Conservation (phyloP, 2,329 filamentous ascomycete genomes). For the Pseudogymnoascus sp. region DNA sequence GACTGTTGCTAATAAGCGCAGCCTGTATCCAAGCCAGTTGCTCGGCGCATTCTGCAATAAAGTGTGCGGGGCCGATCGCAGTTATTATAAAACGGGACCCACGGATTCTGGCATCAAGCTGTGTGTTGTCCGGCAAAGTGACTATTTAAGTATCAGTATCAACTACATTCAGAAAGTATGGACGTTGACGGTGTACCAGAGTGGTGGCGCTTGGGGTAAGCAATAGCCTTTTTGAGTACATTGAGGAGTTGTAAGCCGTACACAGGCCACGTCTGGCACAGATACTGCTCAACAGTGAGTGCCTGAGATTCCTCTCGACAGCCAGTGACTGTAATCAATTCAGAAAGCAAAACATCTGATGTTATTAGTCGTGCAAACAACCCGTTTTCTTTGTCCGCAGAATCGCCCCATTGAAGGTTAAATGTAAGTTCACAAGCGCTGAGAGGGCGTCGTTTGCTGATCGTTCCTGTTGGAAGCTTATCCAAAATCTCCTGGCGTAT, state of each 20-base stretch:
- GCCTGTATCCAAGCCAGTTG: background rate
- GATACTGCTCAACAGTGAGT: background rate
- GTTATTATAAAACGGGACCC: background rate
- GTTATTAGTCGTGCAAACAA: background rate
- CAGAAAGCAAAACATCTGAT: background rate
- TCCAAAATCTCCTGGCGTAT: slow-evolving; percentile 12
- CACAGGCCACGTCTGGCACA: background rate
- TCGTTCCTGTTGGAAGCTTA: slow-evolving; percentile 12
- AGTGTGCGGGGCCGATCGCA: background rate
- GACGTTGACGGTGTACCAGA: background rate
- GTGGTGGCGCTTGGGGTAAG: background rate
- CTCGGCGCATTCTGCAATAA: background rate
- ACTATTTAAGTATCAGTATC: background rate
- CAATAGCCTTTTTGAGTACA: background rate
- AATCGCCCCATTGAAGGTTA: background rate
- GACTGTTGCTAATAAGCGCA: background rate
- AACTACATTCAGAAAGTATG: background rate
- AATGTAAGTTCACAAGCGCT: slow-evolving; percentile 6
- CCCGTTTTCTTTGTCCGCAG: background rate
- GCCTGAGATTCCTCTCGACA: background rate
- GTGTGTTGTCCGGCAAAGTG: background rate
- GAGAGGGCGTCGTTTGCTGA: slow-evolving; percentile 12
- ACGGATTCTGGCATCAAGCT: background rate
- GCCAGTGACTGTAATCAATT: background rate
- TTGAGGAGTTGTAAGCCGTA: background rate